These are phyloP conservation scores for Kodamaea neixiangensis DNA, from an alignment of 805 yeast genomes.

Conservation along the genomic window DNA sequence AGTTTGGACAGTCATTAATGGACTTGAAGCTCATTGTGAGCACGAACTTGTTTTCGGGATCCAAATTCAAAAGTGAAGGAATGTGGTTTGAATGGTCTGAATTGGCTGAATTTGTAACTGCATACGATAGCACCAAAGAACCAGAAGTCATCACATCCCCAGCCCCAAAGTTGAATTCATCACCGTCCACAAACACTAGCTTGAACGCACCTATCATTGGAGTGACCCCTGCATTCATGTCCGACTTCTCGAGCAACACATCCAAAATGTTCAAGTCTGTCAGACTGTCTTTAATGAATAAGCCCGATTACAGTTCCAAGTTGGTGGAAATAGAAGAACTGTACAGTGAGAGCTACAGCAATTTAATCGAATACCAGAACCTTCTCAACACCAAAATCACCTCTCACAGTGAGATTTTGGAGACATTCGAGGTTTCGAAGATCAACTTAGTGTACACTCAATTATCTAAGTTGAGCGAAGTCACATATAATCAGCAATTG, in stretches of 20 bases:
- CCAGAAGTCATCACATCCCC: not conserved
- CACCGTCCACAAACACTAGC: not conserved
- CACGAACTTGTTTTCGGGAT: conserved; percentile 33
- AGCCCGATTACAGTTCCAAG: conserved; percentile 30
- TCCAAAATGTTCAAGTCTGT: conserved; percentile 36
- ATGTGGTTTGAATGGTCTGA: conserved; percentile 50
- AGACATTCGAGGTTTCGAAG: conserved; percentile 36
- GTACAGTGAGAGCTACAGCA: conserved; percentile 37
- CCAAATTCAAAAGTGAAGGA: conserved; percentile 41
- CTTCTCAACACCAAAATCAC: conserved; percentile 31
- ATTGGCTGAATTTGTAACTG: conserved; percentile 24
- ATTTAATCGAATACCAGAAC: conserved; percentile 32
- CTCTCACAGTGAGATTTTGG: conserved; percentile 24
- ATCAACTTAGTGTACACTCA: conserved; percentile 35
- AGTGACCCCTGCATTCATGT: conserved; percentile 15
- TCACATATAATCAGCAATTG: conserved; percentile 29
- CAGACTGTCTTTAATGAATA: conserved; percentile 28
- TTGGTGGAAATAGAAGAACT: conserved; percentile 29
- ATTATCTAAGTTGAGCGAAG: conserved; percentile 35
- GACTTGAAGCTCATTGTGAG: conserved; percentile 35
- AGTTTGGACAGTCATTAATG: conserved; percentile 40
- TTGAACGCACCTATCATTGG: conserved; percentile 3
- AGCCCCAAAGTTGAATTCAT: not conserved
- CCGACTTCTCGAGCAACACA: conserved; percentile 29
- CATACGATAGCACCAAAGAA: conserved; percentile 6